Percentiles rank a stretch among this genome's conserved stretches.
Evolutionary conservation across 169 alveolate species (phyloP).

Genomic region (Cystoisospora suis): DNA sequence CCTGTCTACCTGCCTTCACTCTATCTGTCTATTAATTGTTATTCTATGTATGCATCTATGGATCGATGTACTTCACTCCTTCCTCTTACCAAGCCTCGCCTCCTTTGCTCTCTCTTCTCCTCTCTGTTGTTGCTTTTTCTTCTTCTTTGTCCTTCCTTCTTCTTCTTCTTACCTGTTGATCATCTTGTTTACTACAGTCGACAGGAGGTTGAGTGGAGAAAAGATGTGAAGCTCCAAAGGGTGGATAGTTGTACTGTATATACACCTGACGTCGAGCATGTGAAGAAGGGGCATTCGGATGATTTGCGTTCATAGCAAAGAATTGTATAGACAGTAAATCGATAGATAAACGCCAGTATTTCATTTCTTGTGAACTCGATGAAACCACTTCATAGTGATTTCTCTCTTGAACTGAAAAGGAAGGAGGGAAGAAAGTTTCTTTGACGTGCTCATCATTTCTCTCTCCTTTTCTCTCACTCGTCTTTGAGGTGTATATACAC

Average conservation of each 20-base stretch:
- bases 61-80: not conserved
- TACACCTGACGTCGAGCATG: slow-evolving; percentile 40
- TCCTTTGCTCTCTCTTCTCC: not conserved
- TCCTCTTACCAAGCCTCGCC: not conserved
- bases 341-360: slow-evolving; percentile 2
- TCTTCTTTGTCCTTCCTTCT: not conserved
- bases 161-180: not conserved
- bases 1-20: not conserved
- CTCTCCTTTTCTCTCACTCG: too few species aligned
- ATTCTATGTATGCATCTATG: not conserved
- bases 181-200: slow-evolving; percentile 36
- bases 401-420: too few species aligned
- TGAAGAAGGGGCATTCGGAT: too few species aligned
- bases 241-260: slow-evolving; percentile 45
- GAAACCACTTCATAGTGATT: too few species aligned
- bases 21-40: not conserved
- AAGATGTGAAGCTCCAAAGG: slow-evolving; percentile 31
- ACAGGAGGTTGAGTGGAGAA: slow-evolving; percentile 51
- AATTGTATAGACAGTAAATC: not conserved
- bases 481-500: too few species aligned
- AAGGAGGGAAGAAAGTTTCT: too few species aligned
- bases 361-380: too few species aligned
- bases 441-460: too few species aligned
- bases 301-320: not conserved
- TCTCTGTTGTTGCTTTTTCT: not conserved